These are phyloP conservation scores for Sporothrix curviconia DNA, from an alignment of 2,329 filamentous ascomycete genomes.

Conservation along the genomic window DNA sequence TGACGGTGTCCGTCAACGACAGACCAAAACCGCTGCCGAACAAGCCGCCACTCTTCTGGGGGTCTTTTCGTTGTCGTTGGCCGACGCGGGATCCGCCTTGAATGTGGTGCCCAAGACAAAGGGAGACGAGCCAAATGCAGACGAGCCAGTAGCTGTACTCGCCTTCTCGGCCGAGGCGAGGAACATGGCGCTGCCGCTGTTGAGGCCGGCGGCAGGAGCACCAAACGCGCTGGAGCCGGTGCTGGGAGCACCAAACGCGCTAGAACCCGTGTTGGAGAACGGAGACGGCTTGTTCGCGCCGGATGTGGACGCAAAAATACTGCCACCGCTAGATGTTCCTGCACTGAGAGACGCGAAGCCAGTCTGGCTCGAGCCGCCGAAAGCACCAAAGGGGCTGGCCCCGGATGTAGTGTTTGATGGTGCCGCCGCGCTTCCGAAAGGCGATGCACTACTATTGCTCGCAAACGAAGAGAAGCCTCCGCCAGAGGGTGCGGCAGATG, in stretches of 20 bases:
- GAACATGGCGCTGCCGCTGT: slow-evolving; percentile 34
- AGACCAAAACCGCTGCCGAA: slow-evolving; percentile 58
- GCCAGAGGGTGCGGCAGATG: slow-evolving; percentile 21
- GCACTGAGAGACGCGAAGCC: slow-evolving; percentile 48
- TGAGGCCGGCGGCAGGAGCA: slow-evolving; percentile 19
- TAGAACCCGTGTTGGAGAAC: slow-evolving; percentile 13
- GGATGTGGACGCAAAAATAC: slow-evolving; percentile 32
- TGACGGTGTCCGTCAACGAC: slow-evolving; percentile 37
- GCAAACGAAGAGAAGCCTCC: slow-evolving; percentile 23
- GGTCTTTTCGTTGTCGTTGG: slow-evolving; percentile 51
- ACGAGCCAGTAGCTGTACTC: slow-evolving; percentile 30
- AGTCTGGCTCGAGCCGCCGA: slow-evolving; percentile 22
- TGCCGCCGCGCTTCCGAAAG: slow-evolving; percentile 24
- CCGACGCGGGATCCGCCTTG: slow-evolving; percentile 54
- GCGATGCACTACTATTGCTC: slow-evolving; percentile 16
- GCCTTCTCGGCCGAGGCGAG: slow-evolving; percentile 34
- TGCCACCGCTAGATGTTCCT: slow-evolving; percentile 28
- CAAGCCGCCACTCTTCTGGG: slow-evolving; percentile 30
- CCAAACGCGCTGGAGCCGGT: slow-evolving; percentile 19
- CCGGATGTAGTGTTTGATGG: slow-evolving; percentile 14
- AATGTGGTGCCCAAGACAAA: slow-evolving; percentile 66
- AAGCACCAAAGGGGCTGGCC: slow-evolving; percentile 21
- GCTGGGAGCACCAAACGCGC: slow-evolving; percentile 18
- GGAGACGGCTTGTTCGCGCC: slow-evolving; percentile 29
- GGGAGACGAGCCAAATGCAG: slow-evolving; percentile 43